Evolutionary conservation across 495 filamentous ascomycete genomes (phyloP).

Genomic region (Letharia columbiana): DNA sequence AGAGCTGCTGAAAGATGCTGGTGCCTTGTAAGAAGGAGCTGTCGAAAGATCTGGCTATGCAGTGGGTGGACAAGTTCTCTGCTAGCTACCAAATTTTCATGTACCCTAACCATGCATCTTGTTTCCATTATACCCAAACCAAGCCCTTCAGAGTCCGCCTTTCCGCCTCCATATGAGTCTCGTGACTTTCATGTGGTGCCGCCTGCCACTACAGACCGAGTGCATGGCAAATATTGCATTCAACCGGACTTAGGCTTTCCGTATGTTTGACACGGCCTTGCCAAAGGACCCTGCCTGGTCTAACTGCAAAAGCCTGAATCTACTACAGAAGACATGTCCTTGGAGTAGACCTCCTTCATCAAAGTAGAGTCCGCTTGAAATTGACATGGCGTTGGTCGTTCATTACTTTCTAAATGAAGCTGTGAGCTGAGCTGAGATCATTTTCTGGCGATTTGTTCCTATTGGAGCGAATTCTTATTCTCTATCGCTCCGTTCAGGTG

Average conservation of each 20-base stretch:
- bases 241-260: neutral
- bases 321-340: neutral
- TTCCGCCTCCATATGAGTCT: neutral
- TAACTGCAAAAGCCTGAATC: neutral
- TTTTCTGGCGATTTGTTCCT: too few species aligned
- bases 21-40: constrained; percentile 36
- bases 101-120: neutral
- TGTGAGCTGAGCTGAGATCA: too few species aligned
- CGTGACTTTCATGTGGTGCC: neutral
- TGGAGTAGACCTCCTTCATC: neutral
- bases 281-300: neutral
- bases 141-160: neutral
- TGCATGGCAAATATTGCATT: neutral
- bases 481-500: neutral
- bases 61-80: neutral
- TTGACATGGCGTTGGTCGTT: neutral
- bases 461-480: neutral
- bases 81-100: neutral
- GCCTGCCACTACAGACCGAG: neutral
- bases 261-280: neutral
- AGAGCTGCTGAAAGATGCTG: constrained; percentile 53
- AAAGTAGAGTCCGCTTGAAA: too few species aligned
- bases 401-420: neutral
- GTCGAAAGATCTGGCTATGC: neutral
- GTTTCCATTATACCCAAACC: neutral